Evolutionary conservation across 257 asterid species (phyloP).

Genomic region (Nicotiana attenuata): DNA sequence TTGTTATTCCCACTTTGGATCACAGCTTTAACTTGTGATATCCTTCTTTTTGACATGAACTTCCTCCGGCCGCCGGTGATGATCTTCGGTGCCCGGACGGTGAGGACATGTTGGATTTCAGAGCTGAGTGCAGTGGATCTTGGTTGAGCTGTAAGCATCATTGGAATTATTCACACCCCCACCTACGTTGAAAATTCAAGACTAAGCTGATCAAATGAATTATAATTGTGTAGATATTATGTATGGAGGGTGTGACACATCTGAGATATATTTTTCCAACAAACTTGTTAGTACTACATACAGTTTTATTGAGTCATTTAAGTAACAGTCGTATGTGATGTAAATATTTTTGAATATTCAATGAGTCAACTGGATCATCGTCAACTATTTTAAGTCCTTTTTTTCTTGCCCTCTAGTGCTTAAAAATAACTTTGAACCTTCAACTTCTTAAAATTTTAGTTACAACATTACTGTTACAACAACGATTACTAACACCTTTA

Average conservation of each 20-base stretch:
- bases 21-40: constrained; percentile 41
- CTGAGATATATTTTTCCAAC: background rate
- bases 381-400: background rate
- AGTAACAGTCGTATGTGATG: background rate
- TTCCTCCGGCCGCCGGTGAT: constrained; percentile 23
- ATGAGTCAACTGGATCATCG: background rate
- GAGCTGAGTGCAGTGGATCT: constrained; percentile 31
- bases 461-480: too few relatives aligned
- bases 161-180: constrained; percentile 1
- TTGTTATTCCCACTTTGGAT: constrained; percentile 74
- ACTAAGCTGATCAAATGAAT: background rate
- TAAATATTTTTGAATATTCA: background rate
- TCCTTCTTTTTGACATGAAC: constrained; percentile 8
- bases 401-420: too few relatives aligned
- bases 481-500: too few relatives aligned
- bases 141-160: constrained; percentile 60
- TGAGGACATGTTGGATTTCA: constrained; percentile 15
- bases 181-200: background rate
- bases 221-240: background rate
- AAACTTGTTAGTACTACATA: background rate
- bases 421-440: too few relatives aligned
- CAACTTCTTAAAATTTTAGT: too few relatives aligned
- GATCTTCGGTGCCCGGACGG: constrained; percentile 33
- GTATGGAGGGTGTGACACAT: background rate
- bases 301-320: background rate